Evolutionary conservation across 257 asterid species (phyloP).

Genomic region (Capsicum baccatum): DNA sequence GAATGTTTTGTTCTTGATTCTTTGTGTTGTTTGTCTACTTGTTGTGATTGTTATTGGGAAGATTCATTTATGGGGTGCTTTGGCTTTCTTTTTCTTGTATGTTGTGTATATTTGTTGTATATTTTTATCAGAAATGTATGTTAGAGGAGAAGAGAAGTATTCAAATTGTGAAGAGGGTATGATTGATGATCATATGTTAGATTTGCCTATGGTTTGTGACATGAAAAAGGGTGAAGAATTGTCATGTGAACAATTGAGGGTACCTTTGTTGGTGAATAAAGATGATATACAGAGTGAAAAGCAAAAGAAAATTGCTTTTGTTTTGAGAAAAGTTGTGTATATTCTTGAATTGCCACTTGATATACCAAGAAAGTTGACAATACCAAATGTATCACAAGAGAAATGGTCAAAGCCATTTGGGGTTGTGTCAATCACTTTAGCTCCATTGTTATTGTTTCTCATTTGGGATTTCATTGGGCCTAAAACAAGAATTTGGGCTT

Average conservation of each 20-base stretch:
- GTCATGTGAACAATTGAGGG: conserved; percentile 14
- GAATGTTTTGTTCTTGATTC: conserved; percentile 68
- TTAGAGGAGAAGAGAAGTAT: not conserved
- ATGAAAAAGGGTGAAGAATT: conserved; percentile 27
- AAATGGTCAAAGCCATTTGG: conserved; percentile 77
- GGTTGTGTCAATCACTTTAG: conserved; percentile 48
- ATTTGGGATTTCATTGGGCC: conserved; percentile 37
- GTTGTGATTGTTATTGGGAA: conserved; percentile 49
- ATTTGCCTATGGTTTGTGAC: not conserved
- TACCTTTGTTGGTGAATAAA: conserved; percentile 27
- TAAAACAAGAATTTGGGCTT: conserved; percentile 24
- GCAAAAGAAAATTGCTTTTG: conserved; percentile 21
- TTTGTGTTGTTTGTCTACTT: conserved; percentile 56
- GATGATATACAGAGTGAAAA: not conserved
- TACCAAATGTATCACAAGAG: conserved; percentile 64
- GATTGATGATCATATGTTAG: not conserved
- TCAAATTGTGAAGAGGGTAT: not conserved
- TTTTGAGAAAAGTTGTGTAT: conserved; percentile 30
- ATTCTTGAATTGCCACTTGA: conserved; percentile 66
- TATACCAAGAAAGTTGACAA: conserved; percentile 73
- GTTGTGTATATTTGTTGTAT: conserved; percentile 57
- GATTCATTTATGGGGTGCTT: conserved; percentile 59
- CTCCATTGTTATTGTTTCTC: conserved; percentile 58
- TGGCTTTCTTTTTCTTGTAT: conserved; percentile 54
- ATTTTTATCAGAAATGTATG: conserved; percentile 51